Conservation (phyloP, 768 basidiomycete genomes). For the Amanita exitialis region DNA sequence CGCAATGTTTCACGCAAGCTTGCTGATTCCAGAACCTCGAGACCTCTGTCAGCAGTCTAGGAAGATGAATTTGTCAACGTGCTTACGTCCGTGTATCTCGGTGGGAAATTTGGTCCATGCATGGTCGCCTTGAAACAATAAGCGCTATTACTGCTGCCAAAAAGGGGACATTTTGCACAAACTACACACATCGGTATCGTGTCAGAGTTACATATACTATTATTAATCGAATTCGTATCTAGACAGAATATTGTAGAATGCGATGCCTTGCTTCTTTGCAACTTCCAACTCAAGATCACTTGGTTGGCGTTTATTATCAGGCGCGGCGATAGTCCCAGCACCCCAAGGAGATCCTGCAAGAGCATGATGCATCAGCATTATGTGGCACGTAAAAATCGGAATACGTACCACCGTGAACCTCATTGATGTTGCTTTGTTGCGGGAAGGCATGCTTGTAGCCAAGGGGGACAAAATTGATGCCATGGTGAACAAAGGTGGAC, state of each 20-base stretch:
- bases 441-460: slow-evolving; percentile 48
- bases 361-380: slow-evolving; percentile 5
- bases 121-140: no score
- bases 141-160: no score
- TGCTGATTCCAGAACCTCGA: no score
- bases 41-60: no score
- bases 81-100: no score
- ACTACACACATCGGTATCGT: no score
- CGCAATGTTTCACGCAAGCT: no score
- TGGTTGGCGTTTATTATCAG: slow-evolving; percentile 38
- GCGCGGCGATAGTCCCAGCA: slow-evolving; percentile 50
- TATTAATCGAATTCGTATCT: slow-evolving; percentile 18
- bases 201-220: no score
- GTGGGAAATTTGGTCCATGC: no score
- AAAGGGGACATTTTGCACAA: no score
- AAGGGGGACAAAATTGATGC: slow-evolving; percentile 61
- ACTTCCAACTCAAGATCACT: slow-evolving; percentile 39
- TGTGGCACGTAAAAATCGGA: not conserved
- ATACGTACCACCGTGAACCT: slow-evolving; percentile 49
- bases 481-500: slow-evolving; percentile 62
- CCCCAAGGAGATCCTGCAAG: slow-evolving; percentile 64
- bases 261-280: slow-evolving; percentile 39
- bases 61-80: no score
- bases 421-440: slow-evolving; percentile 27
- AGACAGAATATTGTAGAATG: slow-evolving; percentile 39